Evolutionary conservation across 495 filamentous ascomycete species (phyloP).

Genomic region (Jackrogersella multiformis): DNA sequence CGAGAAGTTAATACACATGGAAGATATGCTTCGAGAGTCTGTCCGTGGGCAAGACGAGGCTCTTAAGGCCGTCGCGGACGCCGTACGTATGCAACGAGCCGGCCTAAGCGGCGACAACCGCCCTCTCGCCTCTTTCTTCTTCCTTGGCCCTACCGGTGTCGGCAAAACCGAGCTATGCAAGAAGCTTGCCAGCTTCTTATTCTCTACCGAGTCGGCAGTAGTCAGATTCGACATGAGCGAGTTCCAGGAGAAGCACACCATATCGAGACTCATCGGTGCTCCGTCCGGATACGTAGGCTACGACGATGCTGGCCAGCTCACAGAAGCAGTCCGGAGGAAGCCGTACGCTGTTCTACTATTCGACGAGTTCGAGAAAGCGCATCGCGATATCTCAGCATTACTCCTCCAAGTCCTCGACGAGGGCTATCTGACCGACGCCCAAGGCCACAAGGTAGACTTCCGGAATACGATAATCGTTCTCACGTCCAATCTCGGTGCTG

Average conservation of each 20-base stretch:
- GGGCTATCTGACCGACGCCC: conserved; percentile 92
- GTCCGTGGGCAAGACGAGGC: conserved; percentile 96
- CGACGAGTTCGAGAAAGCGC: conserved; percentile 98
- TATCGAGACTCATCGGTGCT: conserved; percentile 89
- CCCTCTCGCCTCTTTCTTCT: conserved; percentile 94
- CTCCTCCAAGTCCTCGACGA: conserved; percentile 96
- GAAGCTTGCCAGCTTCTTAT: conserved; percentile 91
- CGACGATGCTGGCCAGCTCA: conserved; percentile 95
- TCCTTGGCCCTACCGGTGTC: conserved; percentile 94
- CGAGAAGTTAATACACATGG: conserved; percentile 93
- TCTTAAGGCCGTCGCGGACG: conserved; percentile 87
- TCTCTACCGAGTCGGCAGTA: conserved; percentile 89
- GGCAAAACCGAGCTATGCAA: conserved; percentile 98
- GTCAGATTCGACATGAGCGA: conserved; percentile 97
- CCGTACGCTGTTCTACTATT: conserved; percentile 95
- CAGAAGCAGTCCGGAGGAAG: conserved; percentile 93
- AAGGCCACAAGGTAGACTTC: conserved; percentile 97
- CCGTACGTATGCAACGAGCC: conserved; percentile 92
- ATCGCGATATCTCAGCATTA: conserved; percentile 93
- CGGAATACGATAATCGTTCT: conserved; percentile 95
- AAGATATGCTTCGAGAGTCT: conserved; percentile 84
- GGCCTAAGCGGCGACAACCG: conserved; percentile 91
- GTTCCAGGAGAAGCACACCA: conserved; percentile 96
- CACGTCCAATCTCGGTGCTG: conserved; percentile 89
- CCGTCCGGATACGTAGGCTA: conserved; percentile 97